These are phyloP conservation scores for Sugiyamaella mastotermitis DNA, from an alignment of 805 yeast genomes.

Conservation along the genomic window DNA sequence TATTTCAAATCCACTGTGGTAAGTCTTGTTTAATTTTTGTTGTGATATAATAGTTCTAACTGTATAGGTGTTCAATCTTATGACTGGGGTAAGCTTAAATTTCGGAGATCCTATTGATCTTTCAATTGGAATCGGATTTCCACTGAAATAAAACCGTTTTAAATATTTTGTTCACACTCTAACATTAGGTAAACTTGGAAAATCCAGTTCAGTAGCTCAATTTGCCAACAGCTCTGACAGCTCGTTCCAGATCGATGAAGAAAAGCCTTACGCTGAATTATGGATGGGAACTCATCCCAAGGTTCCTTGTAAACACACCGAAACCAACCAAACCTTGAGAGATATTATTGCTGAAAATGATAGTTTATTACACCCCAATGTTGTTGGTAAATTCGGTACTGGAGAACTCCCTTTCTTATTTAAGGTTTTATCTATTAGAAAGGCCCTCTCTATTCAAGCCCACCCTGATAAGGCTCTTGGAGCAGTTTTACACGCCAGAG, in stretches of 20 bases:
- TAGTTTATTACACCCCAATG: conserved; percentile 48
- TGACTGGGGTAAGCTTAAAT: conserved; percentile 68
- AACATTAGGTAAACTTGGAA: conserved; percentile 58
- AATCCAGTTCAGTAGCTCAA: conserved; percentile 80
- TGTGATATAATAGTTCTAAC: too few relatives aligned
- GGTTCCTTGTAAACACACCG: conserved; percentile 66
- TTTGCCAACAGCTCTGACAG: conserved; percentile 72
- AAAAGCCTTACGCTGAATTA: conserved; percentile 89
- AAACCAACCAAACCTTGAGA: conserved; percentile 53
- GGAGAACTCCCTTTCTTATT: conserved; percentile 85
- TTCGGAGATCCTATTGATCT: not conserved
- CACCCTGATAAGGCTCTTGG: conserved; percentile 87
- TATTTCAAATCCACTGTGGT: too few relatives aligned
- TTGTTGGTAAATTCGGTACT: conserved; percentile 62
- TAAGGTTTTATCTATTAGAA: conserved; percentile 87
- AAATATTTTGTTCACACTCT: not conserved
- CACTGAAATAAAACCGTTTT: not conserved
- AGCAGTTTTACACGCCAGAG: conserved; percentile 63
- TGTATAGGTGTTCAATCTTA: conserved; percentile 64
- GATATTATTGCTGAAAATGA: conserved; percentile 53
- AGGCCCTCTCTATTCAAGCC: conserved; percentile 93
- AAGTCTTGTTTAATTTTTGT: too few relatives aligned
- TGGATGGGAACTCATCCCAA: conserved; percentile 99
- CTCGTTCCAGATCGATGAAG: conserved; percentile 53
- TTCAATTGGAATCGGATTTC: not conserved